Percentiles rank a stretch among this genome's conserved stretches.
These are phyloP conservation scores for Cystofilobasidium bisporidii DNA, from an alignment of 768 basidiomycete species.

Conservation along the genomic window DNA sequence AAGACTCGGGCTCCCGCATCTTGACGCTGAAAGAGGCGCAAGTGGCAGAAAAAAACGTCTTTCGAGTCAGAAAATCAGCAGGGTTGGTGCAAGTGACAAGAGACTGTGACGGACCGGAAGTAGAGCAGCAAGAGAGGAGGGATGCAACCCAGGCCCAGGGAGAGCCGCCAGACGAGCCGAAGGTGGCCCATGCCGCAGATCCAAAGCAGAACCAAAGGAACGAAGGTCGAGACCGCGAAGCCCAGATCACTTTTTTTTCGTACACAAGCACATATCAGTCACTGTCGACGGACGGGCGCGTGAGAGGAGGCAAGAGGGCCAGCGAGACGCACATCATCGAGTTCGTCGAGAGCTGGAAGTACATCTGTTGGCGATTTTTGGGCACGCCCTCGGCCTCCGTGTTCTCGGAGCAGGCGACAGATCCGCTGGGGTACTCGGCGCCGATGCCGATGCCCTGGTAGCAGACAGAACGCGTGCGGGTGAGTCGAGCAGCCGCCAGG, in stretches of 20 bases:
- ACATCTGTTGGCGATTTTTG: slow-evolving; percentile 18
- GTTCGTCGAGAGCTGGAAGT: slow-evolving; percentile 63
- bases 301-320: slow-evolving; percentile 44
- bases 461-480: too few species aligned
- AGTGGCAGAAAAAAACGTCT: too few species aligned
- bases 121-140: slow-evolving; percentile 72
- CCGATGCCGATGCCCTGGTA: slow-evolving; percentile 63
- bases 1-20: slow-evolving; percentile 41
- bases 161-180: slow-evolving; percentile 75
- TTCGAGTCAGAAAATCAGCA: too few species aligned
- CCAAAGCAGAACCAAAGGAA: slow-evolving; percentile 78
- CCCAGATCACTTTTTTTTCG: too few species aligned
- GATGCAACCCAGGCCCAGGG: slow-evolving; percentile 70
- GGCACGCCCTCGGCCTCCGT: slow-evolving; percentile 58
- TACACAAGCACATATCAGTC: too few species aligned
- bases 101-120: slow-evolving; percentile 75
- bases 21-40: slow-evolving; percentile 7
- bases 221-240: slow-evolving; percentile 65
- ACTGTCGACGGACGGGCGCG: slow-evolving; percentile 43
- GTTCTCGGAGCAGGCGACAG: slow-evolving; percentile 53
- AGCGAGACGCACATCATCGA: slow-evolving; percentile 35
- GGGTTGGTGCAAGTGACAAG: too few species aligned
- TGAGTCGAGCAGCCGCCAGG: too few species aligned
- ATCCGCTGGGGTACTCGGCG: slow-evolving; percentile 50
- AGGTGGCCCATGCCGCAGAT: slow-evolving; percentile 75